Base-by-base conservation (phyloP, 139 green algal species). In the Ettlia oleoabundans region DNA sequence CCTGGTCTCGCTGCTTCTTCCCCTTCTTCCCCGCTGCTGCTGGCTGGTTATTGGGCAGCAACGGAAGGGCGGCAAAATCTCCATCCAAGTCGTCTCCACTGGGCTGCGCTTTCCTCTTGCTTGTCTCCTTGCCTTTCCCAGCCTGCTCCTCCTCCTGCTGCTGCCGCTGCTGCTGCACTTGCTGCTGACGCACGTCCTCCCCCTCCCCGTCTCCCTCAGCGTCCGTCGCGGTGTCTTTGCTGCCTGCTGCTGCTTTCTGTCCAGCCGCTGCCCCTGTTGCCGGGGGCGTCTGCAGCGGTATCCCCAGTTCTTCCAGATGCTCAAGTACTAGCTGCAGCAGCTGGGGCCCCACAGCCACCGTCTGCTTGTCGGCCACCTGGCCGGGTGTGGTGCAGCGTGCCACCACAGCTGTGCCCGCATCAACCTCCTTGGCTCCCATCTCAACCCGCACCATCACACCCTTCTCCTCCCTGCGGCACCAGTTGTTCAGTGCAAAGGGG, bases 381-480 rank as follows among this genome's bases (percentile, higher is more conserved):
- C 84, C 87, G 19, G 43, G 80, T 19, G 30, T 72, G 65, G 9
- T 78, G 71, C 79, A 89, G 13, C 68, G 30, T 4, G 85, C 85
- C 53, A 91, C 41, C 32, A 86, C 67, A 38, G 55, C 78, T 22
- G 41, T 24, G 22, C 77, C 61, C n/a, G 65, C 61, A 1, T 81
- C 38, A 4, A 78, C 85, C 58, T 91, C 87, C 73, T 85, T 84
- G 41, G 82, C 85, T 0, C 87, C 87, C 32, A 91, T 26, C 68
- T 91, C 87, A 22, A 91, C 38, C 0, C 87, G 52, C 52, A 91
- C 26, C 73, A 69, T 87, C 22, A 91, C 85, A 21, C 82, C 82
- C 47, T 76, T 70, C 84, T 91, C 83, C 81, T 91, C 87, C 86
- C 86, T 89, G 75, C 80, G 71, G 7, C 4, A 24, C n/a, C n/a